phyloP scores from a whole-genome alignment of 345 rosid genomes.

The Populus davidiana region DNA sequence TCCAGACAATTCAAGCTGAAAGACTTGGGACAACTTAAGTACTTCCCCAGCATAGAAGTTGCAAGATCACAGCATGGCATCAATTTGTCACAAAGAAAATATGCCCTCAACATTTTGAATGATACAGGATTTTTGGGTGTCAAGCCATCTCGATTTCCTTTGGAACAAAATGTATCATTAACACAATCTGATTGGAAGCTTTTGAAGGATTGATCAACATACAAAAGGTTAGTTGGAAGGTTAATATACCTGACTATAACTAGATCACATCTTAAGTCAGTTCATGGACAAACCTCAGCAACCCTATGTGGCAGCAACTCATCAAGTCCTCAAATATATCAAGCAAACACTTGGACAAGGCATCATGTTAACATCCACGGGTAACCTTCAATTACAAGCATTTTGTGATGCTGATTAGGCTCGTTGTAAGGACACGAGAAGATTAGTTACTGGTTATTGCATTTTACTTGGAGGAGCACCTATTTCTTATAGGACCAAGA shows the following conservation, averaged over 20 bases:
- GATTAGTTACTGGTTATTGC: background rate
- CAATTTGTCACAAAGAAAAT: background rate
- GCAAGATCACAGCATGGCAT: background rate
- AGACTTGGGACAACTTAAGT: background rate
- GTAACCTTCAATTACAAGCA: no score
- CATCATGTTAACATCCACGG: no score
- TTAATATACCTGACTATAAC: constrained; percentile 3
- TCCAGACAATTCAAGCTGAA: no score
- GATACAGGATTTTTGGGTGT: background rate
- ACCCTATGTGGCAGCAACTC: background rate
- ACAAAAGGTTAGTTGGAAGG: background rate
- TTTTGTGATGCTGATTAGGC: no score
- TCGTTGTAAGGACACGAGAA: background rate
- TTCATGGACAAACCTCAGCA: background rate
- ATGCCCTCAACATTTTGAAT: background rate
- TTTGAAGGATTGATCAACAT: background rate
- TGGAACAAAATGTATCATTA: background rate
- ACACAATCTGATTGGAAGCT: background rate
- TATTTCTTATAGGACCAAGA: background rate
- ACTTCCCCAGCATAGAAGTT: background rate
- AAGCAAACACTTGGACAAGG: background rate
- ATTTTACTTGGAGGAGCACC: background rate
- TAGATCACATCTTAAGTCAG: background rate
- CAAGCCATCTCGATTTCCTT: no score
- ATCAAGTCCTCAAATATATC: background rate